Base-by-base conservation (phyloP, 2,329 filamentous ascomycete genomes). In the Colletotrichum agaves region DNA sequence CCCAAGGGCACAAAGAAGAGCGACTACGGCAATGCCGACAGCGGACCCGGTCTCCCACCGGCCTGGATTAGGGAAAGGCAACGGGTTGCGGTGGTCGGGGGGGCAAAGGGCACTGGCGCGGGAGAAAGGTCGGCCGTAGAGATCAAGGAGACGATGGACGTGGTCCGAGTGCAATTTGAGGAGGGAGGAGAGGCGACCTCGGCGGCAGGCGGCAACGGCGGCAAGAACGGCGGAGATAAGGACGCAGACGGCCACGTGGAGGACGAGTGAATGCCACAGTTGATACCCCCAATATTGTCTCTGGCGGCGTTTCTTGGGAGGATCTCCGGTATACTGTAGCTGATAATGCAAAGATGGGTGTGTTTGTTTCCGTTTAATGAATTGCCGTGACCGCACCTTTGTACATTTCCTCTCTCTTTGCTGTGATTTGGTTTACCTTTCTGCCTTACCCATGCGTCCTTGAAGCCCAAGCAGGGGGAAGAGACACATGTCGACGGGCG, bases 1-100 rank as follows among this genome's bases (percentile, higher is more conserved):
- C 88, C 88, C 0, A 91, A 90, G 74, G 88, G 88, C 5, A 90
- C 88, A 0, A 91, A 90, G 77, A 91, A 91, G 75, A 86, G 86
- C 43, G 88, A 91, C 73, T 91, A 91, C 63, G 88, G 88, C 0
- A 90, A 90, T 69, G 88, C 88, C 0, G 86, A 87, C 37, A 90
- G 88, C 72, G 88, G 88, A 1, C 88, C 88, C 2, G 88, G 88
- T 2, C 78, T 90, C 17, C 88, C 88, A 1, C 88, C 88, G 3
- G 83, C 82, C 0, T 89, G 87, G 87, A 27, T 81, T 11, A 74
- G 73, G 17, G 79, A 81, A 53, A 78, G 70, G 60, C 64, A 1
- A 72, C 72, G 58, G 73, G 59, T 61, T 27, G 62, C 62, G 17
- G 50, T 46, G 19, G 39, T 61, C 6, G 33, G 33, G 11, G 61